A percentile compares a stretch with the other conserved stretches of the same genome.
These are phyloP conservation scores for Eleusine coracana DNA, from an alignment of 176 grass and related monocot species.

Conservation along the genomic window DNA sequence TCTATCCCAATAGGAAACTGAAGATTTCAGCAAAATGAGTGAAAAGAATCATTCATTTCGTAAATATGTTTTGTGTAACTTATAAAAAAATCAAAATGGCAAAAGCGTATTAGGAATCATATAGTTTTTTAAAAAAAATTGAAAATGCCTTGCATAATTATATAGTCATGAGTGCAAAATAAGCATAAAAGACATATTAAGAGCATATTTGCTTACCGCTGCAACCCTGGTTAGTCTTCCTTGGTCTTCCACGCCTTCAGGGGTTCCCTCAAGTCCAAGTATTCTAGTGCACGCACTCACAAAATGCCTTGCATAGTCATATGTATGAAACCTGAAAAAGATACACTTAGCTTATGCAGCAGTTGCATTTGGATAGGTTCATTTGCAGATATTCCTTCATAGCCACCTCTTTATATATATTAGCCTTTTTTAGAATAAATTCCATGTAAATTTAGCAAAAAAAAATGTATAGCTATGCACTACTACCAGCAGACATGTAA, in stretches of 20 bases:
- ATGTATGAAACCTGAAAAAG: conserved; percentile 74
- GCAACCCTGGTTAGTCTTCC: conserved; percentile 93
- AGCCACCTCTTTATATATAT: background rate
- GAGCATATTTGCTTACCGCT: conserved; percentile 60
- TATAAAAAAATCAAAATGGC: conserved; percentile 32
- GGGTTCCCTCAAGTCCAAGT: conserved; percentile 97
- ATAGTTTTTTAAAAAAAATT: background rate
- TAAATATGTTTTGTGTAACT: conserved; percentile 26
- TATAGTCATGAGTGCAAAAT: conserved; percentile 1
- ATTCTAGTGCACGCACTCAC: conserved; percentile 98
- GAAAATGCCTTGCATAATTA: background rate
- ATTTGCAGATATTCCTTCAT: conserved; percentile 1
- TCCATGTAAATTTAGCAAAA: background rate
- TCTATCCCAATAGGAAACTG: conserved; percentile 99
- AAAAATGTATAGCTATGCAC: background rate
- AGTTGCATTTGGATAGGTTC: conserved; percentile 13
- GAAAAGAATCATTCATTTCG: conserved; percentile 46
- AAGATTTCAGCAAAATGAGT: conserved; percentile 63
- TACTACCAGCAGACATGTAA: too few species aligned
- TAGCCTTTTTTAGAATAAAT: background rate
- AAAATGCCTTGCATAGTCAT: conserved; percentile 91
- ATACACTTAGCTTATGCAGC: background rate
- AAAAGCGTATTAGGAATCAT: background rate
- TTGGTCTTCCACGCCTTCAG: conserved; percentile 98
- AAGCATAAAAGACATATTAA: conserved; percentile 21